Evolutionary conservation across 129 eudicot genomes (phyloP).

Genomic region (Apium graveolens): DNA sequence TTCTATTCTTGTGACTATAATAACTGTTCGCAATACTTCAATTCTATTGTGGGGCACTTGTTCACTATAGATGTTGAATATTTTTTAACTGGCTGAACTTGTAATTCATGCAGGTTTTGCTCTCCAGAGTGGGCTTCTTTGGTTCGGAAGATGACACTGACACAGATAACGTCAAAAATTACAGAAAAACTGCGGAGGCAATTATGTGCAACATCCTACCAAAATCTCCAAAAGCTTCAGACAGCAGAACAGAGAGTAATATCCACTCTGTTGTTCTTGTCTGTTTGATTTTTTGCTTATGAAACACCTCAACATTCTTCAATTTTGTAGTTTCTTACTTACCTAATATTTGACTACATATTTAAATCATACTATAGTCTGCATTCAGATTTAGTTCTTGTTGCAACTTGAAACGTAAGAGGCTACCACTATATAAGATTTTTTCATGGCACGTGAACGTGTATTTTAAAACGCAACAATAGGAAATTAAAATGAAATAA

Average conservation of each 20-base stretch:
- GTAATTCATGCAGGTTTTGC: constrained; percentile 51
- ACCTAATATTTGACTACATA: background rate
- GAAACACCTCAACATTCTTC: background rate
- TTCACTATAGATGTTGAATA: background rate
- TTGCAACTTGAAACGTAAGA: background rate
- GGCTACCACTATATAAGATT: background rate
- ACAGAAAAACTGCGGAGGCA: constrained; percentile 84
- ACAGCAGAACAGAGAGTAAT: constrained; percentile 84
- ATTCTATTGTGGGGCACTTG: background rate
- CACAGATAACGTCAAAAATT: constrained; percentile 43
- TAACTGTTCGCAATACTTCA: background rate
- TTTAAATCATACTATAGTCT: background rate
- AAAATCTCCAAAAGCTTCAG: constrained; percentile 80
- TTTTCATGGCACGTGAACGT: background rate
- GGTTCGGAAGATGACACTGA: constrained; percentile 43
- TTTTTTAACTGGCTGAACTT: background rate
- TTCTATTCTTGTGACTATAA: background rate
- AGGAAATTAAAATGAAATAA: background rate
- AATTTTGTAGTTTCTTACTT: background rate
- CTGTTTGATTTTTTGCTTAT: background rate
- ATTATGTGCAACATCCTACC: constrained; percentile 94
- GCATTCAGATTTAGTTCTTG: background rate
- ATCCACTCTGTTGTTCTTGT: background rate
- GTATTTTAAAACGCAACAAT: background rate
- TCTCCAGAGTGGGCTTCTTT: constrained; percentile 83